phyloP scores from a whole-genome alignment of 208 protist genomes.

The Leptomonas seymouri region DNA sequence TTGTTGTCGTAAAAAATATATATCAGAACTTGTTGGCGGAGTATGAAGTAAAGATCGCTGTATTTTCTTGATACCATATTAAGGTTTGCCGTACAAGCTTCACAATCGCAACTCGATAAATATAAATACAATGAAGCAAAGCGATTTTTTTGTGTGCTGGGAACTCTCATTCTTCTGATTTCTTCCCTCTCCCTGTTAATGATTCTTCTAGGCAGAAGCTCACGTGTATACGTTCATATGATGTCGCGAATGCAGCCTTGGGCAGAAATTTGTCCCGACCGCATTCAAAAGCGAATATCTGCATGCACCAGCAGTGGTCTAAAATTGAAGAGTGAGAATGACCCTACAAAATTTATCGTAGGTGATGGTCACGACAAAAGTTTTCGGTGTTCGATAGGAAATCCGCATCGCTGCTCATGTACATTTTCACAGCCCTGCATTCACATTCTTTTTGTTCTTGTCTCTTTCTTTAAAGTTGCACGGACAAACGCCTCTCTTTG shows the following conservation, averaged over 20 bases:
- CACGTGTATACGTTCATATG: background rate
- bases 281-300: conserved; percentile 11
- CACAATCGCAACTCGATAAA: no score
- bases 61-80: no score
- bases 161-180: background rate
- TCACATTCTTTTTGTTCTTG: conserved; percentile 70
- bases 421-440: conserved; percentile 52
- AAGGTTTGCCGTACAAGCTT: no score
- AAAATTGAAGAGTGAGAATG: conserved; percentile 9
- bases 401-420: conserved; percentile 71
- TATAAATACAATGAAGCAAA: background rate
- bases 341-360: conserved; percentile 52
- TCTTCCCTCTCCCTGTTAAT: background rate
- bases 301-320: background rate
- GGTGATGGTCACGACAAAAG: conserved; percentile 25
- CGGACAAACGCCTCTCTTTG: conserved; percentile 57
- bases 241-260: conserved; percentile 13
- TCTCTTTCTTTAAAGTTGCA: conserved; percentile 44
- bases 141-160: background rate
- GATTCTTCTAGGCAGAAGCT: background rate
- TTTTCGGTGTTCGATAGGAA: conserved; percentile 51
- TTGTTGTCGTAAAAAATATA: no score
- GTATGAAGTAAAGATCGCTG: no score
- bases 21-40: no score
- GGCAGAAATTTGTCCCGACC: conserved; percentile 20